Base-by-base conservation (phyloP, 441 rosid species). In the Erodium texanum region DNA sequence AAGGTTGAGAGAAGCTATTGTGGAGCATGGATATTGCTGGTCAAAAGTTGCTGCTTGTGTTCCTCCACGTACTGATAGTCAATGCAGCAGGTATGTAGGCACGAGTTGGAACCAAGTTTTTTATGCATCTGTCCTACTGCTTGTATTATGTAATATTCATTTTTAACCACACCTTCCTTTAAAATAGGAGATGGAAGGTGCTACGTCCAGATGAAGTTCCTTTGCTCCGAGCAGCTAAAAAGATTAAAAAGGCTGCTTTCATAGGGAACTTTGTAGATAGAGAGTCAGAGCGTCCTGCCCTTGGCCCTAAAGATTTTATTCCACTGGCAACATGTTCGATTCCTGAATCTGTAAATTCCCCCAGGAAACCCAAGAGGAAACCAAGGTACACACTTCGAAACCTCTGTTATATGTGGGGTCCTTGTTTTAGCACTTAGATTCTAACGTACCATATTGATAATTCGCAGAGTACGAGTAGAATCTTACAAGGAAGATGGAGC, bases 251-350 rank as follows among this genome's bases (percentile, higher is more conserved):
- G 71, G 74, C 78, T 32, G 82, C 86, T 64, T 71, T 82, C 66
- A 82, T 85, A 56, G 66, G 88, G 64, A 93, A 90, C 78, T 93
- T 90, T 77, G 98, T 93, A 24, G 98, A 90, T 74, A 79, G 93
- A 56, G 93, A 88, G 72, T 70, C 81, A 11, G 93, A 90, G 69
- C 89, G 97, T 22, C 93, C 97, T 62, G 81, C 85, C 48, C 85
- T 87, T 66, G 80, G 83, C 74, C 82, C 83, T 63, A 76, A 73
- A 50, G 87, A 89, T 82, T 85, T 90, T 67, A 66, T 86, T 74
- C 79, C 85, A 10, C 32, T 71, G 62, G 76, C 82, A 7, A 52
- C 71, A 66, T 67, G 71, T 71, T 65, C 75, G 15, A 77, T 41
- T 56, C 71, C 85, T 68, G 76, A 66, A 65, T 38, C 63, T 9